Conservation (phyloP, 1,139 yeast species). For the Kurtzmaniella natalensis region DNA sequence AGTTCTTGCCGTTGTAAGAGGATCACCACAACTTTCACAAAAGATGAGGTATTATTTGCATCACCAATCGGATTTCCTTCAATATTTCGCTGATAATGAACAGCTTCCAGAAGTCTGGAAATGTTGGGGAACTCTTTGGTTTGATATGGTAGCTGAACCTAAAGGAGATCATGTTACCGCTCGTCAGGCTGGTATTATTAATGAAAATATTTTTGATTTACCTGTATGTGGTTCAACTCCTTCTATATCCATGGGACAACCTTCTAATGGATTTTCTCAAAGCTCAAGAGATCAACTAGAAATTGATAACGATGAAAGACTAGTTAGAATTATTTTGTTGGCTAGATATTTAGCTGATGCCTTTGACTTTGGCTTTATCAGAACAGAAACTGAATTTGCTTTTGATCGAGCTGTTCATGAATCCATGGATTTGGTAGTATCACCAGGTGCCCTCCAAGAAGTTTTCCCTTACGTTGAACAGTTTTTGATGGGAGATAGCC, state of each 20-base stretch:
- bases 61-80: constrained; percentile 25
- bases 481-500: constrained; percentile 37
- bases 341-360: constrained; percentile 48
- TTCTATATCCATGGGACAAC: constrained; percentile 14
- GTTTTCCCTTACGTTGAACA: constrained; percentile 28
- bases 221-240: constrained; percentile 62
- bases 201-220: constrained; percentile 53
- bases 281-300: constrained; percentile 20
- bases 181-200: constrained; percentile 54
- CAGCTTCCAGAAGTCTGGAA: constrained; percentile 73
- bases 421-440: constrained; percentile 18
- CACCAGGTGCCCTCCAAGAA: constrained; percentile 12
- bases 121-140: constrained; percentile 84
- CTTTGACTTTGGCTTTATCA: constrained; percentile 50
- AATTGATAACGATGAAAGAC: constrained; percentile 40
- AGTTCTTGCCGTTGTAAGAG: constrained; percentile 31
- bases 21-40: constrained; percentile 21
- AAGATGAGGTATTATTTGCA: constrained; percentile 26
- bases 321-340: constrained; percentile 46
- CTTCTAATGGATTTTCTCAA: constrained; percentile 8
- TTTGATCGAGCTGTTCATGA: constrained; percentile 29
- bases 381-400: constrained; percentile 42
- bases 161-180: constrained; percentile 51
- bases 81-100: constrained; percentile 52
- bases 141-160: constrained; percentile 45